Conservation (phyloP, 352 stramenopile species). For the Pythium biforme region DNA sequence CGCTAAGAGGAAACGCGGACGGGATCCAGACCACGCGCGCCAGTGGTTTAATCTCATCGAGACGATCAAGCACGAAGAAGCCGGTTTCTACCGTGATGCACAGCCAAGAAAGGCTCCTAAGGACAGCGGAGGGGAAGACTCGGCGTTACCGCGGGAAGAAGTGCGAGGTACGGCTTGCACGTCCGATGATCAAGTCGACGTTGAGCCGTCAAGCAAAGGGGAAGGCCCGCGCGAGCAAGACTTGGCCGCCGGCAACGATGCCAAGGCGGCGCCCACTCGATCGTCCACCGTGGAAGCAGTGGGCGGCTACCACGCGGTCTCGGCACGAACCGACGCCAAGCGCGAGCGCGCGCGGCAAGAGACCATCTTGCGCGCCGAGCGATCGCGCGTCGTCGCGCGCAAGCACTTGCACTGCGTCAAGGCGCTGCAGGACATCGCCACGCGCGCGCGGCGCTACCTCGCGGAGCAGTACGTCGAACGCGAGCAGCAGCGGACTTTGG, state of each 20-base stretch:
- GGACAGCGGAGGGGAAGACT: too few relatives aligned
- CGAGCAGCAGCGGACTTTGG: not conserved
- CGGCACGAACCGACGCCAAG: conserved; percentile 17
- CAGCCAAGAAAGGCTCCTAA: too few relatives aligned
- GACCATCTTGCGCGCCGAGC: conserved; percentile 44
- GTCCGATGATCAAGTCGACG: too few relatives aligned
- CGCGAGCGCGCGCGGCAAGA: conserved; percentile 28
- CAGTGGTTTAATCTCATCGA: conserved; percentile 16
- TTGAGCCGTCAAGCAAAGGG: too few relatives aligned
- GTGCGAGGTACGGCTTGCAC: too few relatives aligned
- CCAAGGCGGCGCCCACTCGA: not conserved
- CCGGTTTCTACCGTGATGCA: conserved; percentile 7
- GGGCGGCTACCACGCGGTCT: conserved; percentile 18
- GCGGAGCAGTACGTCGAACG: conserved; percentile 18
- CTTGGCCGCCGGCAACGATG: not conserved
- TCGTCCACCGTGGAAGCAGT: not conserved
- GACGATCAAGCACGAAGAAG: conserved; percentile 17
- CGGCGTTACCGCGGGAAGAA: too few relatives aligned
- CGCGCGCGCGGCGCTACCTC: conserved; percentile 33
- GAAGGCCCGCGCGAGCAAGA: too few relatives aligned
- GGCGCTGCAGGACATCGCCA: conserved; percentile 43
- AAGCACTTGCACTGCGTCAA: conserved; percentile 50
- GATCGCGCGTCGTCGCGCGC: conserved; percentile 42
- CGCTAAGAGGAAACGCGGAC: not conserved
- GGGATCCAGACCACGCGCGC: not conserved